Evolutionary conservation across 768 basidiomycete species (phyloP).

Genomic region (Pleurotus sapidus): DNA sequence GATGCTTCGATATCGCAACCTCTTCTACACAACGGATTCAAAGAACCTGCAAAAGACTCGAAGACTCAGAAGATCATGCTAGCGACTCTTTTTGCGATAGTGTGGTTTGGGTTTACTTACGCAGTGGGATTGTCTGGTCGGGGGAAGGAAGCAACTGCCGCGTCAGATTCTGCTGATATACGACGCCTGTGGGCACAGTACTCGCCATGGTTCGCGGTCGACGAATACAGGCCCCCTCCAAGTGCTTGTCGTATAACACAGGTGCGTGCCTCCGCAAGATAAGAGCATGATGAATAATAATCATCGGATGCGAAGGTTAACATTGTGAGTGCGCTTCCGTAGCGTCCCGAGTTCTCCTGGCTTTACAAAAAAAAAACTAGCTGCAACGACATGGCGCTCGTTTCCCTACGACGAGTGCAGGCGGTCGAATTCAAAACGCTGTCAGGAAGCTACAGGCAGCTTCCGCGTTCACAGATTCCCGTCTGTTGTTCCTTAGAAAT

Average conservation of each 20-base stretch:
- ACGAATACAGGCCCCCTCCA: conserved; percentile 43
- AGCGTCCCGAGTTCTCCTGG: background rate
- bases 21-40: no score
- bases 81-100: background rate
- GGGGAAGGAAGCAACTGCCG: background rate
- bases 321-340: conserved; percentile 40
- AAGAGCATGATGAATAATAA: no score
- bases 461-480: conserved; percentile 37
- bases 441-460: conserved; percentile 54
- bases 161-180: background rate
- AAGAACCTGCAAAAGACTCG: no score
- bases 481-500: conserved; percentile 53
- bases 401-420: conserved; percentile 59
- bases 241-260: conserved; percentile 51
- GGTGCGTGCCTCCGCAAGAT: conserved; percentile 26
- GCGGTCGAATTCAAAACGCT: conserved; percentile 38
- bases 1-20: no score
- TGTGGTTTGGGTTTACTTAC: conserved; percentile 8
- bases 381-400: conserved; percentile 81
- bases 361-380: conserved; percentile 34
- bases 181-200: conserved; percentile 54
- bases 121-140: background rate
- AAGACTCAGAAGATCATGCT: background rate
- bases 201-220: conserved; percentile 54
- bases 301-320: conserved; percentile 41